A percentile compares a stretch with the other conserved stretches of the same genome.
Evolutionary conservation across 2,329 filamentous ascomycete genomes (phyloP).

Genomic region (Drechslerella stenobrocha): DNA sequence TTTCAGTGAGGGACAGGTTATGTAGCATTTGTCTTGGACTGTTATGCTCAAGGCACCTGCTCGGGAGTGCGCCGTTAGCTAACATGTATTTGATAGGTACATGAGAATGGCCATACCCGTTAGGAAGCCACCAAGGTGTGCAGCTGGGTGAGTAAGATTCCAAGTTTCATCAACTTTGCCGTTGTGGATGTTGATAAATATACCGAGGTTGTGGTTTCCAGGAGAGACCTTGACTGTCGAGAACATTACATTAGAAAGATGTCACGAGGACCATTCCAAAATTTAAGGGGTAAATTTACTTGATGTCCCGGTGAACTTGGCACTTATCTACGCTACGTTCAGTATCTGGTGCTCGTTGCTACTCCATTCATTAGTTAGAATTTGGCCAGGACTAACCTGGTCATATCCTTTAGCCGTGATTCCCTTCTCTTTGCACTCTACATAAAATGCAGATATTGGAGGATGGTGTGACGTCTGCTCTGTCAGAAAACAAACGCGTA

Average conservation of each 20-base stretch:
- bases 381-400: slow-evolving; percentile 59
- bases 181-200: slow-evolving; percentile 84
- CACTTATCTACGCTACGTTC: slow-evolving; percentile 65
- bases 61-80: slow-evolving; percentile 49
- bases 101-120: slow-evolving; percentile 59
- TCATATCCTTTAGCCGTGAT: slow-evolving; percentile 88
- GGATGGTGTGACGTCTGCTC: slow-evolving; percentile 98
- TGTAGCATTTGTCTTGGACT: slow-evolving; percentile 84
- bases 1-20: slow-evolving; percentile 85
- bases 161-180: slow-evolving; percentile 80
- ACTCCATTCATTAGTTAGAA: background rate
- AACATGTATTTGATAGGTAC: slow-evolving; percentile 1
- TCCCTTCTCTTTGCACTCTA: slow-evolving; percentile 88
- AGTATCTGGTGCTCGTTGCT: background rate
- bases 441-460: slow-evolving; percentile 92
- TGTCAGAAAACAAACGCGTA: slow-evolving; percentile 89
- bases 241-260: background rate
- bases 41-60: slow-evolving; percentile 76
- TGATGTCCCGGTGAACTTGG: slow-evolving; percentile 95
- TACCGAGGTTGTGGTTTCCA: slow-evolving; percentile 90
- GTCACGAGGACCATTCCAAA: background rate
- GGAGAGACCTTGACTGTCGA: slow-evolving; percentile 78
- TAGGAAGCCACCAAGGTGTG: slow-evolving; percentile 83
- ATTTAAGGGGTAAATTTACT: slow-evolving; percentile 37
- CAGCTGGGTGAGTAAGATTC: slow-evolving; percentile 91